Percentiles rank a stretch among this genome's conserved stretches.
phyloP scores from a whole-genome alignment of 1,284 basidiomycete genomes.

The Boletellus dicymbophilus region DNA sequence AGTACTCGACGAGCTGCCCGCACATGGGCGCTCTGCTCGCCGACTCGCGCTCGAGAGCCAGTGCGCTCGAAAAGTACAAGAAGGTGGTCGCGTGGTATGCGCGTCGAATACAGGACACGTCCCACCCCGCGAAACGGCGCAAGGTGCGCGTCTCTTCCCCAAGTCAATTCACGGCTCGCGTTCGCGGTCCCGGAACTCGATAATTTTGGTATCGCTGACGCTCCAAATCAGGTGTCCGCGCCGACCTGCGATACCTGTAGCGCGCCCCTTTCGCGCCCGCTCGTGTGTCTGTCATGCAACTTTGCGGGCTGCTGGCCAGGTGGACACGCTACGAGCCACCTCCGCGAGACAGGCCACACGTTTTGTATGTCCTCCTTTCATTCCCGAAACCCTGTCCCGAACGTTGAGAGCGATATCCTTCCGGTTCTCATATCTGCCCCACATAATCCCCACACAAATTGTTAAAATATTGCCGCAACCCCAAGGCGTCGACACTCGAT shows the following conservation, averaged over 20 bases:
- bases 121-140: conserved; percentile 43
- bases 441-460: too few relatives aligned
- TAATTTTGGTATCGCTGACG: background rate
- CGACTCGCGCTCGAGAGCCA: conserved; percentile 26
- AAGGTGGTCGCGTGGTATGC: conserved; percentile 42
- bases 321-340: conserved; percentile 57
- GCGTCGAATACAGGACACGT: conserved; percentile 31
- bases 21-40: conserved; percentile 28
- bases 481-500: conserved; percentile 58
- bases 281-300: conserved; percentile 78
- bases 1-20: conserved; percentile 12
- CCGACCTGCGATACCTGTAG: conserved; percentile 71
- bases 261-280: conserved; percentile 64
- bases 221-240: conserved; percentile 33
- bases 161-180: background rate
- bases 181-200: too few relatives aligned
- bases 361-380: conserved; percentile 60
- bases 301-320: conserved; percentile 74
- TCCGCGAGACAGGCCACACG: conserved; percentile 55
- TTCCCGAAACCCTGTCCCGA: background rate
- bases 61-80: conserved; percentile 39
- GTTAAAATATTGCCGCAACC: too few relatives aligned
- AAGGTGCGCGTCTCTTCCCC: conserved; percentile 35
- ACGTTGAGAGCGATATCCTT: too few relatives aligned
- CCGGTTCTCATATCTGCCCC: background rate